Conservation (phyloP, 495 filamentous ascomycete species). For the Aspergillus avenaceus region DNA sequence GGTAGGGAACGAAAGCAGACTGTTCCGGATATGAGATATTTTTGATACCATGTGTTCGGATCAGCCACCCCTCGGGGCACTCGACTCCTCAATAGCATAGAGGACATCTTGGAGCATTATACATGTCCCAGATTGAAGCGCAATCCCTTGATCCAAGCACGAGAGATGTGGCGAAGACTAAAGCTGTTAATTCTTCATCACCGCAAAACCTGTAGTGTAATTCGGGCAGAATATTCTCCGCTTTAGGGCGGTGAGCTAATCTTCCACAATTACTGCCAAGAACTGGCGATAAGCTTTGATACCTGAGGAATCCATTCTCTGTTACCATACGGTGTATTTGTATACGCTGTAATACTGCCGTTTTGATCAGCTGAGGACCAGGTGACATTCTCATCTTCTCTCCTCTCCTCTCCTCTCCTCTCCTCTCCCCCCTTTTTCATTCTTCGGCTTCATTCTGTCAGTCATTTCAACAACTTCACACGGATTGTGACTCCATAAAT, state of each 20-base stretch:
- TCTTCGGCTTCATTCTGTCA: no score
- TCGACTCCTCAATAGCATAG: constrained; percentile 24
- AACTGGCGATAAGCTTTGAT: no score
- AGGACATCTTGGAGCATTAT: constrained; percentile 18
- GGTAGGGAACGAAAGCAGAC: constrained; percentile 1
- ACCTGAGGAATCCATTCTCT: no score
- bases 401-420: no score
- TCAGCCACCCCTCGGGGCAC: constrained; percentile 15
- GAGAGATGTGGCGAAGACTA: neutral
- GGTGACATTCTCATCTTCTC: no score
- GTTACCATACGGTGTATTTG: no score
- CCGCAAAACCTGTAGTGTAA: constrained; percentile 19
- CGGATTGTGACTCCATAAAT: no score
- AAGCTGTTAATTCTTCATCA: neutral
- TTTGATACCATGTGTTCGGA: constrained; percentile 5
- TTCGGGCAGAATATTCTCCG: constrained; percentile 7
- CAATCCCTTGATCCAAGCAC: neutral
- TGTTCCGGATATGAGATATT: neutral
- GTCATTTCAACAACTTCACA: no score
- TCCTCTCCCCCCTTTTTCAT: no score
- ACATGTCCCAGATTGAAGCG: constrained; percentile 3
- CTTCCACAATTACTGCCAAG: no score
- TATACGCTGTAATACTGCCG: no score
- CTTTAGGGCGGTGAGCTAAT: constrained; percentile 3
- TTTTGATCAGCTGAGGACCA: no score